A percentile compares a stretch with the other conserved stretches of the same genome.
These are phyloP conservation scores for Candida coleopterorum DNA, from an alignment of 805 yeast genomes.

Conservation along the genomic window DNA sequence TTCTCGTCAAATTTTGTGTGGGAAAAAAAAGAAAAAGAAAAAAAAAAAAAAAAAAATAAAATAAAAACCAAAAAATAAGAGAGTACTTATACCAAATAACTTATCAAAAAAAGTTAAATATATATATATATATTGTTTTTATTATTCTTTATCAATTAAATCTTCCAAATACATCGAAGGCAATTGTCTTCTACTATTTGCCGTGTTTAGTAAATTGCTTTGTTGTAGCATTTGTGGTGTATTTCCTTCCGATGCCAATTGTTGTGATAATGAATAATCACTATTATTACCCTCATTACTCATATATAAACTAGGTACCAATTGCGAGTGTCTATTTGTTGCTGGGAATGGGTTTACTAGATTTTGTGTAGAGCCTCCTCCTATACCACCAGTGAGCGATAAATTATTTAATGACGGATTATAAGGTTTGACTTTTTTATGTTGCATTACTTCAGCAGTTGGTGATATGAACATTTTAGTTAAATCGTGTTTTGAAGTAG, in stretches of 20 bases:
- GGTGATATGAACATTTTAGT: conserved; percentile 70
- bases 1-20: neutral
- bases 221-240: conserved; percentile 9
- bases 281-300: conserved; percentile 33
- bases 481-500: conserved; percentile 36
- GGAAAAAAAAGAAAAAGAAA: neutral
- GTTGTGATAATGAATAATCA: conserved; percentile 20
- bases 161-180: conserved; percentile 50
- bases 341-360: conserved; percentile 18
- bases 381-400: conserved; percentile 8
- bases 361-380: conserved; percentile 15
- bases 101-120: too few species aligned
- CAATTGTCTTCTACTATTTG: conserved; percentile 30
- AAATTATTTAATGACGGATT: conserved; percentile 17
- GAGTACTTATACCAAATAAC: too few species aligned
- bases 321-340: conserved; percentile 24
- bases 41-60: neutral
- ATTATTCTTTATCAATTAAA: conserved; percentile 36
- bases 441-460: conserved; percentile 65
- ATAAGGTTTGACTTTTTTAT: conserved; percentile 30
- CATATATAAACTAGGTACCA: conserved; percentile 35
- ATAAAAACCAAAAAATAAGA: too few species aligned
- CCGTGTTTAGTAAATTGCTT: conserved; percentile 6
- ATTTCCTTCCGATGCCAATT: neutral
- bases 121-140: neutral